phyloP scores from a whole-genome alignment of 2,329 filamentous ascomycete genomes.

The Lachnellula hyalina region DNA sequence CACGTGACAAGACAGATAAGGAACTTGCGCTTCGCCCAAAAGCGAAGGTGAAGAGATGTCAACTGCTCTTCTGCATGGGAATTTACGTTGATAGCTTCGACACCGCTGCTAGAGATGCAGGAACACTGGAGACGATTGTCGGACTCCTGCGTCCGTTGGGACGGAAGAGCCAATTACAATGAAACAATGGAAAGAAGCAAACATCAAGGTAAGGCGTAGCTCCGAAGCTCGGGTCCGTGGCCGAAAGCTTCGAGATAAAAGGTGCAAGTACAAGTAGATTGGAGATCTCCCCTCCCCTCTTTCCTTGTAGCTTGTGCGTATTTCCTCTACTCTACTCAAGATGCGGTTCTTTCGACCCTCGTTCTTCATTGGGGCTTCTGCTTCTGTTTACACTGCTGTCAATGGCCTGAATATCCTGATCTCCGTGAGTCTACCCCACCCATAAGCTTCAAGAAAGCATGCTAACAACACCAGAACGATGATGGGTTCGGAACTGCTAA shows the following conservation, averaged over 20 bases:
- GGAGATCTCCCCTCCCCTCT: background rate
- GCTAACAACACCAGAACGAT: conserved; percentile 27
- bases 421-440: conserved; percentile 2
- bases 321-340: background rate
- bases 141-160: background rate
- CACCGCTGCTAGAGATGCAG: background rate
- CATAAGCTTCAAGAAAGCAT: background rate
- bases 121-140: background rate
- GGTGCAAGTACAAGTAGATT: background rate
- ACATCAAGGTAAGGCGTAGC: background rate
- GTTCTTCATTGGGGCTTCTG: background rate
- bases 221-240: background rate
- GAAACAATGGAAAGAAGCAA: background rate
- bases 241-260: background rate
- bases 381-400: conserved; percentile 1
- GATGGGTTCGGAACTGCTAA: conserved; percentile 40
- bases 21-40: too few relatives aligned
- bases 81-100: background rate
- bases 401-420: conserved; percentile 20
- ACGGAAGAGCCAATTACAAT: background rate
- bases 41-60: too few relatives aligned
- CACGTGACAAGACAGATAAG: too few relatives aligned
- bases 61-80: too few relatives aligned
- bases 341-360: background rate
- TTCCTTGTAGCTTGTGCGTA: background rate